Evolutionary conservation across 2,329 filamentous ascomycete species (phyloP), one percentile per base, ranked within the genome.

Genomic region (Aspergillus costaricaensis): DNA sequence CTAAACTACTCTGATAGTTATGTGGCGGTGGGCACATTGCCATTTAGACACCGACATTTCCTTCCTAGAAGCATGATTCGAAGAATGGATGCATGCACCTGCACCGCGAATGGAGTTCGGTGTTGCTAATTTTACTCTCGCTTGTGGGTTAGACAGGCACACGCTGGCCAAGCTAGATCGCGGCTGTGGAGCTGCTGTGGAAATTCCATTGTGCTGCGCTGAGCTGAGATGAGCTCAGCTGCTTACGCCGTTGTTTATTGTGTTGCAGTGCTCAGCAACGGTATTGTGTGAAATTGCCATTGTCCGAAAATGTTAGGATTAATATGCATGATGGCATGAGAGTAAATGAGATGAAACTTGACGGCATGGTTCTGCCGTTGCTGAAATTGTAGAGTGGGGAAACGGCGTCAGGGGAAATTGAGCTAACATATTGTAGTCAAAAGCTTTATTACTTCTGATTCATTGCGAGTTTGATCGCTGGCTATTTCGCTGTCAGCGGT

Each of bases 61-160:
- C 10, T 50, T 32, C 15, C 27, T 17, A n/a, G 9, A 14, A 14
- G 32, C 32, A 50, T 49, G 23, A 49, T 15, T 23, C 21, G 41
- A 21, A 23, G 41, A 3, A 10, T 44, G 19, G 41, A 12, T 44
- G 41, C 41, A 44, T 14, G 19, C 41, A 17, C 25, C 47, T 49
- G 47, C 47, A 50, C 15, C 30, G 32, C 6, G 25, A 50, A 50
- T 50, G 47, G 47, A 17, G 47, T 50, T 32, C 41, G 47, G 32
- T 50, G 47, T 50, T 50, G 47, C 47, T 50, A 50, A 50, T 5
- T 21, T 30, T 50, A 50, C 47, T 1, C 47, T 50, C 47, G 47
- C 9, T 17, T 30, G 47, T 50, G 47, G 47, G 23, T 32, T 30
- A 32, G 47, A n/a, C 47, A 30, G 21, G 8, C 21, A 49, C 10